Conservation (phyloP, 139 green algal species). For the Chlorella sp. region DNA sequence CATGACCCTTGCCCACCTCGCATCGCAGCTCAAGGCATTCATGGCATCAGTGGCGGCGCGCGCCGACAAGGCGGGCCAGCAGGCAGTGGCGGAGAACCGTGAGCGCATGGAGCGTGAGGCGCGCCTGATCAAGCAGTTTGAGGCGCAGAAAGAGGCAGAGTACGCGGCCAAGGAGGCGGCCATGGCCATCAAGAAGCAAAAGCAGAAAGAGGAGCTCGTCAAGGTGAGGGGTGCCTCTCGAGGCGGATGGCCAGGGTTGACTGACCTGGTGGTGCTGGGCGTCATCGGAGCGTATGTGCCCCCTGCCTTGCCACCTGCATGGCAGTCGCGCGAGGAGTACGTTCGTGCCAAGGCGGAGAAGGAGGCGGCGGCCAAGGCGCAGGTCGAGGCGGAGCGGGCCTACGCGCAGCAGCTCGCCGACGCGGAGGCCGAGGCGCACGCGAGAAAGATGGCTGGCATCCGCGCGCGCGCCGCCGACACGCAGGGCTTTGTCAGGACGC, state of each 20-base stretch:
- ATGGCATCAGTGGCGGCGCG: slow-evolving; percentile 5
- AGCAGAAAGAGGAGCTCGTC: background rate
- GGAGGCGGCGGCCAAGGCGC: background rate
- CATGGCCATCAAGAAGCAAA: background rate
- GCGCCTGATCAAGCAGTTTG: slow-evolving; percentile 16
- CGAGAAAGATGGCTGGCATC: slow-evolving; percentile 2
- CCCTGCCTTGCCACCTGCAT: no score
- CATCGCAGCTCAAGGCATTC: slow-evolving; percentile 13
- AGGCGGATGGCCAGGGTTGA: no score
- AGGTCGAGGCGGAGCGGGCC: background rate
- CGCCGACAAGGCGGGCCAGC: slow-evolving; percentile 4
- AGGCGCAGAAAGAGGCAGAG: slow-evolving; percentile 13
- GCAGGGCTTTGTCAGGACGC: background rate
- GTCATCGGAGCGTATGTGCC: no score
- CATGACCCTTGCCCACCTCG: no score
- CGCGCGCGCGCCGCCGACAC: background rate
- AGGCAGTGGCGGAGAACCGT: slow-evolving; percentile 17
- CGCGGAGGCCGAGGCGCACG: background rate
- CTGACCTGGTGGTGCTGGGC: no score
- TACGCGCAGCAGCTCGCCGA: background rate
- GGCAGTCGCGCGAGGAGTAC: background rate
- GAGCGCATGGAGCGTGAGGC: slow-evolving; percentile 15
- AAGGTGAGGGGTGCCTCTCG: background rate
- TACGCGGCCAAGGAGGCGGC: background rate
- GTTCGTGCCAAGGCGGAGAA: background rate